These are phyloP conservation scores for Colletotrichum trifolii DNA, from an alignment of 2,329 filamentous ascomycete genomes.

Conservation along the genomic window DNA sequence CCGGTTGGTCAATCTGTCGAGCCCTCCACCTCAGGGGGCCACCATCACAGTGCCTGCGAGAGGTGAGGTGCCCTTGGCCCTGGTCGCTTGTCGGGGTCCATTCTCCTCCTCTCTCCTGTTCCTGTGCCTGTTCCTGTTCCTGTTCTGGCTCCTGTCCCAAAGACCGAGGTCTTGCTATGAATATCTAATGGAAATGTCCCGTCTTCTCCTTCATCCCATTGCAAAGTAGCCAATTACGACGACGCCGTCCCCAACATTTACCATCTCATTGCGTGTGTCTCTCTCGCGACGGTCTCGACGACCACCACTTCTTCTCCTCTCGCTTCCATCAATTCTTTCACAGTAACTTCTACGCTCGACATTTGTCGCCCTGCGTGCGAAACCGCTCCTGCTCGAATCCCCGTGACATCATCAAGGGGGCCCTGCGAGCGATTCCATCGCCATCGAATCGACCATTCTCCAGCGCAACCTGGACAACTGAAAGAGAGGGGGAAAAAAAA, in stretches of 20 bases:
- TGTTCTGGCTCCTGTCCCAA: slow-evolving; percentile 11
- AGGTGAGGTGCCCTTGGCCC: neutral
- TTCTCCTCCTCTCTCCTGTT: slow-evolving; percentile 11
- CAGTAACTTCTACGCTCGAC: slow-evolving; percentile 12
- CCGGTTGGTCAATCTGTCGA: too few relatives aligned
- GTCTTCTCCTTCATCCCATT: slow-evolving; percentile 35
- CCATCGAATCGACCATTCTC: slow-evolving; percentile 8
- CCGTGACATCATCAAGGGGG: slow-evolving; percentile 37
- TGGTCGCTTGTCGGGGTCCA: slow-evolving; percentile 23
- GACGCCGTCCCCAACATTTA: slow-evolving; percentile 32
- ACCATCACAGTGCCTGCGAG: neutral
- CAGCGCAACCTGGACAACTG: slow-evolving; percentile 23
- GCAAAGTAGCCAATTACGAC: slow-evolving; percentile 36
- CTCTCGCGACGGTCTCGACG: slow-evolving; percentile 21
- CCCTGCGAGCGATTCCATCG: slow-evolving; percentile 14
- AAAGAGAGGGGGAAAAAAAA: too few relatives aligned
- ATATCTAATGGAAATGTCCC: slow-evolving; percentile 34
- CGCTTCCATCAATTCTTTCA: slow-evolving; percentile 29
- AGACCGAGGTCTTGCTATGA: slow-evolving; percentile 26
- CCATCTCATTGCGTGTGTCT: slow-evolving; percentile 18
- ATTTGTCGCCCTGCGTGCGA: slow-evolving; percentile 16
- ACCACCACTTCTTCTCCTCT: slow-evolving; percentile 26
- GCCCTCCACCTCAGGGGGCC: too few relatives aligned
- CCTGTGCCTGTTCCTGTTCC: too few relatives aligned
- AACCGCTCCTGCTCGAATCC: slow-evolving; percentile 12